phyloP scores from a whole-genome alignment of 768 basidiomycete species.

The Pleurotus citrinopileatus region DNA sequence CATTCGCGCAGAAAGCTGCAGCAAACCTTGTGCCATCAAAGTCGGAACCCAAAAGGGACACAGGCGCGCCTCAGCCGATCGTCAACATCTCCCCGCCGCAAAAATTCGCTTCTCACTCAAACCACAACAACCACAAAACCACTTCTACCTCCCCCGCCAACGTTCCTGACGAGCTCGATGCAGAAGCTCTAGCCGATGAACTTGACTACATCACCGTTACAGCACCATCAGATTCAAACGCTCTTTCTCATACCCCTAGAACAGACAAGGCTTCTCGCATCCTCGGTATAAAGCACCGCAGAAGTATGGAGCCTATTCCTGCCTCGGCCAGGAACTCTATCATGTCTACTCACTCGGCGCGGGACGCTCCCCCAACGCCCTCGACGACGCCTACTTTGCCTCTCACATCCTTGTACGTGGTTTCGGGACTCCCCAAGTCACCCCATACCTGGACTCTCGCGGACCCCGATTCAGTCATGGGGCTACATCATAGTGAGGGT shows the following conservation, averaged over 20 bases:
- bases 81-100: conserved; percentile 45
- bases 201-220: conserved; percentile 68
- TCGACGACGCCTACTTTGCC: conserved; percentile 72
- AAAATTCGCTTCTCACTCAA: conserved; percentile 3
- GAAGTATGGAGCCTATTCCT: conserved; percentile 84
- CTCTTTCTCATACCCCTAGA: conserved; percentile 33
- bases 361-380: conserved; percentile 51
- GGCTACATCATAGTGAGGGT: conserved; percentile 78
- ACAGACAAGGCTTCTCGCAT: conserved; percentile 77
- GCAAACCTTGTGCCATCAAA: conserved; percentile 22
- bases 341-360: conserved; percentile 69
- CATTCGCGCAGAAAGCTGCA: conserved; percentile 22
- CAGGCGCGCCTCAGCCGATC: conserved; percentile 37
- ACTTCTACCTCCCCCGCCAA: conserved; percentile 21
- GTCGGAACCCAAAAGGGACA: conserved; percentile 33
- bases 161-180: conserved; percentile 27
- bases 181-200: conserved; percentile 60
- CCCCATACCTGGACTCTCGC: conserved; percentile 89
- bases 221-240: conserved; percentile 23
- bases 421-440: conserved; percentile 85
- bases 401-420: conserved; percentile 81
- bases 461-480: conserved; percentile 78
- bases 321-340: conserved; percentile 74
- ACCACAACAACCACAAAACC: conserved; percentile 25
- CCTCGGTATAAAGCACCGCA: conserved; percentile 70